These are phyloP conservation scores for Trichoderma sp. DNA, from an alignment of 2,329 filamentous ascomycete genomes.

Conservation along the genomic window DNA sequence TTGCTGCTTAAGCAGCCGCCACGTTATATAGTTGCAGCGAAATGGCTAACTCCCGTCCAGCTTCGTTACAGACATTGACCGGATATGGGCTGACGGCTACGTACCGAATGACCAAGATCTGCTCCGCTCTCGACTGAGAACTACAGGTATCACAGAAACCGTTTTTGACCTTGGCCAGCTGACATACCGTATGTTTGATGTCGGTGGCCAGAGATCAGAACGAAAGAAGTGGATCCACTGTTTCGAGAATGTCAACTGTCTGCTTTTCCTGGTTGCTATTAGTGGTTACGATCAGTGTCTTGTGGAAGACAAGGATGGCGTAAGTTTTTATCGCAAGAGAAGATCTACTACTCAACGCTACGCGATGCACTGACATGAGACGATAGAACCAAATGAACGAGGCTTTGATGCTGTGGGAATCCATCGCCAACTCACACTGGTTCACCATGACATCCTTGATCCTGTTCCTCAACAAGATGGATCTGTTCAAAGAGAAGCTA, in stretches of 20 bases:
- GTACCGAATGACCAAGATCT: slow-evolving; percentile 95
- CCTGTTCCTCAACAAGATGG: slow-evolving; percentile 86
- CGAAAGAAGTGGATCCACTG: slow-evolving; percentile 99
- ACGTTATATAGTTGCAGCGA: slow-evolving; percentile 17
- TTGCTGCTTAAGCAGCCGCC: background rate
- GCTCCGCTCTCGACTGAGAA: slow-evolving; percentile 93
- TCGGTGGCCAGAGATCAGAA: slow-evolving; percentile 91
- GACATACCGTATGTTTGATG: slow-evolving; percentile 96
- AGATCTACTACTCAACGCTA: background rate
- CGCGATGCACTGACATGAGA: slow-evolving; percentile 21
- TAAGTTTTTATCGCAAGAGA: background rate
- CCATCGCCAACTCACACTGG: slow-evolving; percentile 84
- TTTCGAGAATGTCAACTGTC: slow-evolving; percentile 97
- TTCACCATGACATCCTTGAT: slow-evolving; percentile 89
- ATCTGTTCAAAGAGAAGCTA: slow-evolving; percentile 84
- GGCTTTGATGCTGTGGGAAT: slow-evolving; percentile 81
- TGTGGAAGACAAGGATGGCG: slow-evolving; percentile 91
- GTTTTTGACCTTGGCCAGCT: slow-evolving; percentile 89
- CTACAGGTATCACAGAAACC: slow-evolving; percentile 95
- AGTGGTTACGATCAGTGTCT: slow-evolving; percentile 95
- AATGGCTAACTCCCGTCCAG: slow-evolving; percentile 42
- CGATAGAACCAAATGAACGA: slow-evolving; percentile 85
- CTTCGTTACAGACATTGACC: slow-evolving; percentile 77
- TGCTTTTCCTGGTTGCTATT: slow-evolving; percentile 89
- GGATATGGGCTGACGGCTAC: slow-evolving; percentile 83